Base-by-base conservation (phyloP, 2,329 filamentous ascomycete species). In the Fusarium armeniacum region DNA sequence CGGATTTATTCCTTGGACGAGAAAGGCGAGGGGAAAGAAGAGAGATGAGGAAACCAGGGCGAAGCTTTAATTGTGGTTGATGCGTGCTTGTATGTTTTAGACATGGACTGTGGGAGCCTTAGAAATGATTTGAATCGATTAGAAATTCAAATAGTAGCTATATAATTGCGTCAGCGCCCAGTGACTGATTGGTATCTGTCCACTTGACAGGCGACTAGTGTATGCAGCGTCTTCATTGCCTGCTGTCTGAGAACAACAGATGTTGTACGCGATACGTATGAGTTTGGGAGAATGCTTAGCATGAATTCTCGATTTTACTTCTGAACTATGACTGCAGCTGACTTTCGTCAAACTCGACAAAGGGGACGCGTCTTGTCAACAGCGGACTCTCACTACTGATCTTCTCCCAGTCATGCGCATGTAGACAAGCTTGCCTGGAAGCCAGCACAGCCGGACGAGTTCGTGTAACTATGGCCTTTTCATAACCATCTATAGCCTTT, bases 381-480 rank as follows among this genome's bases (percentile, higher is more conserved):
- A 83, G 55, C 1, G 81, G 81, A 38, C 80, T 83, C 5, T 65
- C 36, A 3, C 72, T 61, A 32, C 45, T 72, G 20, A 88, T 83
- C 3, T 74, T 78, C 1, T 76, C 64, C 75, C 83, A 88, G 20
- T 85, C 78, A 72, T 88, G 85, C 1, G 86, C 85, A 72, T 88
- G 86, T 4, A 87, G 64, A 63, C 84, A 87, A 0, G 86, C 86
- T 65, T 82, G 81, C 5, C 86, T 79, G 4, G 84, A 86, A 3
- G 82, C 81, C 13, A 86, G 65, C 6, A 88, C 84, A 4, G 82
- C 85, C 1, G 81, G 80, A 2, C 79, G 79, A 0, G 82, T 77
- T 4, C 86, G 79, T 1, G 73, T 52, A 6, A 83, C 78, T 13
- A 86, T 82, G 12, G 77, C 78, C 1, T 78, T 73, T 56, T 87